Base-by-base conservation (phyloP, 441 rosid species). In the Mallotus repandus region DNA sequence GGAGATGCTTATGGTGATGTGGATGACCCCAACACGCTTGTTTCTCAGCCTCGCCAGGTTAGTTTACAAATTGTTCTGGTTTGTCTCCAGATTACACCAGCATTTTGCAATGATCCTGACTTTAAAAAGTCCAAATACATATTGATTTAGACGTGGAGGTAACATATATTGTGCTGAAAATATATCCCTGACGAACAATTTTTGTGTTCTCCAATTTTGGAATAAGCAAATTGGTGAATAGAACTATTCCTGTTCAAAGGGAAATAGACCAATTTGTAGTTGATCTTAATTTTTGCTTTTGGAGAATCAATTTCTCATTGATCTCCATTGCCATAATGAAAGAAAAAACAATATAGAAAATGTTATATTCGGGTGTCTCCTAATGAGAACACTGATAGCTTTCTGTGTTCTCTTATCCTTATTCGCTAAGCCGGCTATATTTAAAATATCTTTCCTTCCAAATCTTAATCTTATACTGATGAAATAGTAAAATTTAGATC, bases 1-100 rank as follows among this genome's bases (percentile, higher is more conserved):
- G 92, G 79, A 77, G 77, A 83, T 74, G 85, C 75, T 65, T 85
- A 80, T 68, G 86, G 89, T 55, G 97, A 89, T 83, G 86, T 66
- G 63, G 94, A 89, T 69, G 89, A 83, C 74, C 57, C 84, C n/a
- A 78, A 81, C 74, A 69, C 81, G 18, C 90, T 93, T 53, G 93
- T 95, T 72, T 87, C 97, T 77, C 93, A 88, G 77, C 99, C 99
- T 74, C 95, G 97, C 60, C 96, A 90, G 97, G 99, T 93, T 74
- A 25, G 77, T 45, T 46, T 62, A 6, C 38, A 1, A 15, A 22
- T 15, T 16, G 52, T 49, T 73, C 21, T 46, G 19, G 57, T 57
- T 16, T 29, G 22, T 60, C 45, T 60, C 43, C 6, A 25, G 29
- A 25, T 25, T 25, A 25, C 29, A 25, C 29, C 29, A 0, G 29